Evolutionary conservation across 164 flowering plant species (phyloP).

Genomic region (Magnolia sinica): DNA sequence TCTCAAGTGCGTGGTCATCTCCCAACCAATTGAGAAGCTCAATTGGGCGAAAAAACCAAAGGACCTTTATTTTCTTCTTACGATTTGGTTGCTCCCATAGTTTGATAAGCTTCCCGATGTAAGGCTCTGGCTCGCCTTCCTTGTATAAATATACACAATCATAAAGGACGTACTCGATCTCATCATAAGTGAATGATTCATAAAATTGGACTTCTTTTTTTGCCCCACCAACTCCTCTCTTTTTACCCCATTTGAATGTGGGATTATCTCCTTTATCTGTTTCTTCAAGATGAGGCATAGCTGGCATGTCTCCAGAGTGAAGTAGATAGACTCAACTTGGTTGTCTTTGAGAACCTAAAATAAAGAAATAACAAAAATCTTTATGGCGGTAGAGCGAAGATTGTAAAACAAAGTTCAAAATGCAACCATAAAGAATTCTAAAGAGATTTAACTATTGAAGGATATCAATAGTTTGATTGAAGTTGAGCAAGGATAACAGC

Average conservation of each 20-base stretch:
- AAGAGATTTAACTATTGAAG: not conserved
- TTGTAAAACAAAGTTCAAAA: not conserved
- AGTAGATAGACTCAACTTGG: conserved; percentile 3
- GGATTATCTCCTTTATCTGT: conserved; percentile 22
- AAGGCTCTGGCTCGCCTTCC: conserved; percentile 58
- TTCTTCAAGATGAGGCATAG: conserved; percentile 31
- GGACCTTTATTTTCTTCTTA: conserved; percentile 52
- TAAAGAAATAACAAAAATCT: not conserved
- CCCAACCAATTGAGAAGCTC: conserved; percentile 49
- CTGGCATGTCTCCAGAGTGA: conserved; percentile 1
- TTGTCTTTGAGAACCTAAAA: conserved; percentile 11
- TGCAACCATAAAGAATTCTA: not conserved
- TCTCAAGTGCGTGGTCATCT: conserved; percentile 27
- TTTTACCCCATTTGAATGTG: conserved; percentile 79
- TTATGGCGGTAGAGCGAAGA: not conserved
- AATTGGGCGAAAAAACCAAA: conserved; percentile 74
- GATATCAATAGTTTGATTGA: not conserved
- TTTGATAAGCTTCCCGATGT: conserved; percentile 70
- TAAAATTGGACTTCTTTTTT: conserved; percentile 62
- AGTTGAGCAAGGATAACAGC: not conserved
- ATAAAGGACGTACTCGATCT: conserved; percentile 55
- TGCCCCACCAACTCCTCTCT: conserved; percentile 57
- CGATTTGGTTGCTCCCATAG: conserved; percentile 54
- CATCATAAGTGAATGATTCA: conserved; percentile 77
- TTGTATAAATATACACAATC: conserved; percentile 60